phyloP scores from a whole-genome alignment of 441 rosid genomes.

The Flueggea neowawraea region DNA sequence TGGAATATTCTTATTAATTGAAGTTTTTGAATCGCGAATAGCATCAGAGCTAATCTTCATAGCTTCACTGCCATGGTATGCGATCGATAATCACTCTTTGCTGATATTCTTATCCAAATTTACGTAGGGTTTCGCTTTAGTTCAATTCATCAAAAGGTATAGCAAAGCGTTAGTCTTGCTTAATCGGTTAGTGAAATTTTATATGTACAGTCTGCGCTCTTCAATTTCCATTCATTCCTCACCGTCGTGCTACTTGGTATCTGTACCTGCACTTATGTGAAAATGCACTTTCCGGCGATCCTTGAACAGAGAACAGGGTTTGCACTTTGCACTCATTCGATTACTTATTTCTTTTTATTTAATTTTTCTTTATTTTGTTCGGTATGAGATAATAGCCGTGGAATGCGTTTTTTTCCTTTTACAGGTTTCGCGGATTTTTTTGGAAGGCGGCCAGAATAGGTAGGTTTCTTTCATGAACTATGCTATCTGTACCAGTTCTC shows the following conservation, averaged over 20 bases:
- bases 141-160: no score
- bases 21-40: background rate
- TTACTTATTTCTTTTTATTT: no score
- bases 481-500: background rate
- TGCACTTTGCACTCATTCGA: slow-evolving; percentile 10
- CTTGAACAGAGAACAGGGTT: slow-evolving; percentile 96
- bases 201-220: slow-evolving; percentile 72
- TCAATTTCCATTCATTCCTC: slow-evolving; percentile 92
- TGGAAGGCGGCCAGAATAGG: slow-evolving; percentile 99
- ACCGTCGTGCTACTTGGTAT: slow-evolving; percentile 91
- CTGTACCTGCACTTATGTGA: slow-evolving; percentile 88
- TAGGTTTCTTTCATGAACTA: slow-evolving; percentile 8
- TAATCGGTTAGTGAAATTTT: no score
- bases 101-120: no score
- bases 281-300: slow-evolving; percentile 97
- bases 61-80: no score
- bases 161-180: no score
- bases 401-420: background rate
- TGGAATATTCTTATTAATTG: no score
- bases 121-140: no score
- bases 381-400: no score
- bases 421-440: slow-evolving; percentile 90
- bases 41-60: background rate
- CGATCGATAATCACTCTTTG: no score
- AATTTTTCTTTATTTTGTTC: no score